These are phyloP conservation scores for Colletotrichum truncatum DNA, from an alignment of 2,329 filamentous ascomycete genomes.

Conservation along the genomic window DNA sequence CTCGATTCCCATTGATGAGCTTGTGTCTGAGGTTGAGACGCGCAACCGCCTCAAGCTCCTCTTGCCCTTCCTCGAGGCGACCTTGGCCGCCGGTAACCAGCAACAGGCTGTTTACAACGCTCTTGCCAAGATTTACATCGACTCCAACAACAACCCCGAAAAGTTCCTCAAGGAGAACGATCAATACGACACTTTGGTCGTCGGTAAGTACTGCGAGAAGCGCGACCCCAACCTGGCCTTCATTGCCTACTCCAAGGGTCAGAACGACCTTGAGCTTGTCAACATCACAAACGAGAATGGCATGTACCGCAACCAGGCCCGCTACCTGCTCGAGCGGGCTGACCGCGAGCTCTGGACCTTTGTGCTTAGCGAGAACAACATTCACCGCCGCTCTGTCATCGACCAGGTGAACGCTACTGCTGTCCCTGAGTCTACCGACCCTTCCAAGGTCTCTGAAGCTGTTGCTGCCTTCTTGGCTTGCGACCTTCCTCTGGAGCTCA, in stretches of 20 bases:
- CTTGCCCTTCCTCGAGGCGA: conserved; percentile 94
- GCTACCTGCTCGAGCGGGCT: conserved; percentile 90
- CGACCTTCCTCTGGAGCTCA: conserved; percentile 92
- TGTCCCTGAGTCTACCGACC: conserved; percentile 91
- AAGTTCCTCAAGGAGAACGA: conserved; percentile 98
- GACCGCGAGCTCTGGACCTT: conserved; percentile 94
- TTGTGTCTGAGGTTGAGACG: conserved; percentile 93
- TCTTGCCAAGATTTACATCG: conserved; percentile 98
- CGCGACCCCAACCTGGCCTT: conserved; percentile 94
- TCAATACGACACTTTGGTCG: conserved; percentile 88
- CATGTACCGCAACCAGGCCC: conserved; percentile 99
- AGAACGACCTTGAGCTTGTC: conserved; percentile 96
- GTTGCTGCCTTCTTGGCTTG: conserved; percentile 92
- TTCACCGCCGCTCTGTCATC: conserved; percentile 90
- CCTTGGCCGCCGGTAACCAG: conserved; percentile 87
- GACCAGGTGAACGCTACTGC: conserved; percentile 97
- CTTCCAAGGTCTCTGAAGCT: conserved; percentile 92
- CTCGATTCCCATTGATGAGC: conserved; percentile 91
- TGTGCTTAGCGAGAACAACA: conserved; percentile 94
- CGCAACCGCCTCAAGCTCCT: conserved; percentile 96
- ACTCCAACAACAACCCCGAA: conserved; percentile 98
- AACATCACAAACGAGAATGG: conserved; percentile 98
- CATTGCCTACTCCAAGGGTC: conserved; percentile 94
- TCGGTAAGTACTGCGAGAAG: conserved; percentile 99
- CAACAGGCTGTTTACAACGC: conserved; percentile 98